Conservation (phyloP, 2,329 filamentous ascomycete genomes). For the Hymenoscyphus occultus region DNA sequence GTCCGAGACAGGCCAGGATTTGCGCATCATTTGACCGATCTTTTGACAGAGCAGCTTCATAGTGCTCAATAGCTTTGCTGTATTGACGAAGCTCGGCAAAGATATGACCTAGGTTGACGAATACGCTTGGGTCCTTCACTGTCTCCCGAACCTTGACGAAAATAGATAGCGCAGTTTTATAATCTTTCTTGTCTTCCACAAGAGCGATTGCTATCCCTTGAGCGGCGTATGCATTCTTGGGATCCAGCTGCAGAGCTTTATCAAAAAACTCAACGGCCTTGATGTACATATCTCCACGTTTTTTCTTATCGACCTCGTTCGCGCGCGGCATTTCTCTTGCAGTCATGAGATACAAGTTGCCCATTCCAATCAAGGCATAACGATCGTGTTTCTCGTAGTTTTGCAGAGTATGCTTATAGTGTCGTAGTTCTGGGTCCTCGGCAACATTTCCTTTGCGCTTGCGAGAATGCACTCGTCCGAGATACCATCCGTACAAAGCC, state of each 20-base stretch:
- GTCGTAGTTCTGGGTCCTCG: constrained; percentile 87
- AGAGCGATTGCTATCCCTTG: constrained; percentile 94
- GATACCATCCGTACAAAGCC: constrained; percentile 91
- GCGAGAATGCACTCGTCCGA: constrained; percentile 75
- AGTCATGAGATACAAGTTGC: constrained; percentile 78
- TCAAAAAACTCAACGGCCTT: constrained; percentile 98
- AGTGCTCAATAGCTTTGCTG: constrained; percentile 88
- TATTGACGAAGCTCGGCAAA: constrained; percentile 89
- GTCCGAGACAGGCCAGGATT: constrained; percentile 67
- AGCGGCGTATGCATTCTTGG: constrained; percentile 92
- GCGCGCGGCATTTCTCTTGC: constrained; percentile 94
- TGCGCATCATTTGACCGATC: constrained; percentile 61
- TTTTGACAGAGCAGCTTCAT: constrained; percentile 71
- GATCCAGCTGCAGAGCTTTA: constrained; percentile 91
- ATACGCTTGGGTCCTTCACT: constrained; percentile 81
- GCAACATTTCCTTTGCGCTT: constrained; percentile 77
- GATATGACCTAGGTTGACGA: constrained; percentile 89
- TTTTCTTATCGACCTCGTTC: constrained; percentile 85
- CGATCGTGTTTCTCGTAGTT: constrained; percentile 95
- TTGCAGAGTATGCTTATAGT: constrained; percentile 95
- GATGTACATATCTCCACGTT: constrained; percentile 80
- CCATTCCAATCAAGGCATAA: constrained; percentile 97
- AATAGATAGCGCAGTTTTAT: constrained; percentile 76
- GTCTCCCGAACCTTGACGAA: constrained; percentile 90
- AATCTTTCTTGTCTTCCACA: constrained; percentile 91